Evolutionary conservation across 2,329 filamentous ascomycete genomes (phyloP).

Genomic region (Grosmannia serpens): DNA sequence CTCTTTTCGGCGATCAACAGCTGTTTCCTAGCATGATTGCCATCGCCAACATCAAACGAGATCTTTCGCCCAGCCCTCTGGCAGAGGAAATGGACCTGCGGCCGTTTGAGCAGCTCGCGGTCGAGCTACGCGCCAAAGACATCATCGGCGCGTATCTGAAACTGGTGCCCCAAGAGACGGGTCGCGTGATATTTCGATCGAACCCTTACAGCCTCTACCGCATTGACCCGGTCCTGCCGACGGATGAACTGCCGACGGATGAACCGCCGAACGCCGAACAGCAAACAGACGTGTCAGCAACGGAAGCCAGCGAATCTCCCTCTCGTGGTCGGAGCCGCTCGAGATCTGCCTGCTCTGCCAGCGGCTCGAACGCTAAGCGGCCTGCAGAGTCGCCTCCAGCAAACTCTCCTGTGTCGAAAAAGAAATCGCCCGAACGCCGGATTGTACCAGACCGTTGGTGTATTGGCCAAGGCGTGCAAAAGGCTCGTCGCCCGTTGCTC

Average conservation of each 20-base stretch:
- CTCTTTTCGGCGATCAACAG: not conserved
- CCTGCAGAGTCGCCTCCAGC: not conserved
- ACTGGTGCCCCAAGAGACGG: not conserved
- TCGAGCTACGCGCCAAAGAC: not conserved
- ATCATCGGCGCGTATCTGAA: not conserved
- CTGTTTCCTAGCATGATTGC: not conserved
- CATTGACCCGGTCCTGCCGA: too few relatives aligned
- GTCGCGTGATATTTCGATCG: not conserved
- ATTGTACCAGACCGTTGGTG: constrained; percentile 1
- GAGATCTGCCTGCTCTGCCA: not conserved
- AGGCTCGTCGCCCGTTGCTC: not conserved
- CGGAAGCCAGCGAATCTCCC: too few relatives aligned
- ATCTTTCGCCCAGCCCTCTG: not conserved
- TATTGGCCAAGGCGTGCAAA: not conserved
- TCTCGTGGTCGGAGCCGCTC: too few relatives aligned
- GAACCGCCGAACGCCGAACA: too few relatives aligned
- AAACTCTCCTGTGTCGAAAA: not conserved
- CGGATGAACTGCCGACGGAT: too few relatives aligned
- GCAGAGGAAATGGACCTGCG: not conserved
- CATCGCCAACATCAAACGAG: not conserved
- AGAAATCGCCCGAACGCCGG: not conserved
- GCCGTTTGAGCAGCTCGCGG: not conserved
- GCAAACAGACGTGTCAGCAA: not conserved
- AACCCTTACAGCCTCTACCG: not conserved
- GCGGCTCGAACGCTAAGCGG: not conserved